Evolutionary conservation across 2,329 filamentous ascomycete genomes (phyloP), one percentile per base, ranked within the genome.

Genomic region (Fusarium luffae): DNA sequence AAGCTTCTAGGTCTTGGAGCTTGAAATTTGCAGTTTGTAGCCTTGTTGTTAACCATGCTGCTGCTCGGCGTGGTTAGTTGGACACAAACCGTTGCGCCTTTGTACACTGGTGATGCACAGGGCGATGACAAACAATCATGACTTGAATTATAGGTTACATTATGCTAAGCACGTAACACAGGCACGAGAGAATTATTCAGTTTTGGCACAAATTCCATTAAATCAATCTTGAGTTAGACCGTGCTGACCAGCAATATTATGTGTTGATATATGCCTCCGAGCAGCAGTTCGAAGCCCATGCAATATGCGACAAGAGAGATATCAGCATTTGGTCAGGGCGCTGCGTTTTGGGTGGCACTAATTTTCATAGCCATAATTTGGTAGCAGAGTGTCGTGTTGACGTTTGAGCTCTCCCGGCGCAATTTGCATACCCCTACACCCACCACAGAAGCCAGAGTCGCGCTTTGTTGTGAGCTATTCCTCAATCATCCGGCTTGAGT

Each of bases 201-300:
- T 23, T 63, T 41, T 19, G 37, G 32, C 34, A 14, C 48, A 18
- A 55, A 59, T 30, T 66, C 41, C n/a, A 49, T 37, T 51, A 41
- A 47, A 63, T 68, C 43, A 49, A 25, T 59, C 49, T 67, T 21
- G 37, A 55, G 48, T 41, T 70, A 67, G 40, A 66, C 30, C 41
- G 14, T 43, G 51, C 51, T 51, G 30, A 23, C 34, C 37, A 54
- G 40, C 56, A 44, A 58, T 43, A 41, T 25, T 25, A 40, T 23
- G 21, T 34, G 25, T 46, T 54, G 30, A 18, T 30, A 54, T 42
- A 58, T 70, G 43, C 30, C 37, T 61, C 32, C 25, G 47, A 32
- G 40, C 37, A 50, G 27, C 47, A 55, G 40, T 43, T 54, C 21
- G n/a, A 23, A 14, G 27, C 40, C 34, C 41, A 34, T 47, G 18